These are phyloP conservation scores for Colletotrichum cuscutae DNA, from an alignment of 2,329 filamentous ascomycete species.

Conservation along the genomic window DNA sequence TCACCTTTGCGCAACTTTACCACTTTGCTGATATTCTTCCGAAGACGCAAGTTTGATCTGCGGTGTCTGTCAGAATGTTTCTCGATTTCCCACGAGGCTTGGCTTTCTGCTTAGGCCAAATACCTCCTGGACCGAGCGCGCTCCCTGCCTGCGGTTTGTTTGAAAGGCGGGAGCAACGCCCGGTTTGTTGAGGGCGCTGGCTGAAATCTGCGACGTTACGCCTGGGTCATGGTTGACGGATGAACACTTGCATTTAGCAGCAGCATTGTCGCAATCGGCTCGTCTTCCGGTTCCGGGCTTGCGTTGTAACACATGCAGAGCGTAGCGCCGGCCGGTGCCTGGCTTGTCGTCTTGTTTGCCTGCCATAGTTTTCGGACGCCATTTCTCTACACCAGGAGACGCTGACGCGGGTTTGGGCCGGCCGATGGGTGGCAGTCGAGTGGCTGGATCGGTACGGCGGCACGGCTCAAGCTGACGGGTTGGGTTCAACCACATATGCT, in stretches of 20 bases:
- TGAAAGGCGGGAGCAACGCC: constrained; percentile 14
- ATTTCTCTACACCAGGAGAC: too few relatives aligned
- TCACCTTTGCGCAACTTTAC: neutral
- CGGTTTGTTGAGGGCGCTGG: neutral
- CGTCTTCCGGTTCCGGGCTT: neutral
- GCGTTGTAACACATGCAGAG: neutral
- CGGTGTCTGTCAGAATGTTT: constrained; percentile 17
- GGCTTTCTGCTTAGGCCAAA: constrained; percentile 4
- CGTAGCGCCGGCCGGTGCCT: neutral
- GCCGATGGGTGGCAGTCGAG: too few relatives aligned
- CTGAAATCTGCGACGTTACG: neutral
- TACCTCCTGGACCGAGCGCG: constrained; percentile 1
- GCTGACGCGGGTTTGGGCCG: too few relatives aligned
- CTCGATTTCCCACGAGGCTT: constrained; percentile 13
- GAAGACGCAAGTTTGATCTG: neutral
- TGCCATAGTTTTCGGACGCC: too few relatives aligned
- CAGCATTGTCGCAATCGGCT: too few relatives aligned
- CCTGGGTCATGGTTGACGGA: neutral
- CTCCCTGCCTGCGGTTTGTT: neutral
- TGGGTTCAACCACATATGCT: too few relatives aligned
- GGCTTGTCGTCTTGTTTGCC: too few relatives aligned
- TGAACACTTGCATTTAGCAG: neutral
- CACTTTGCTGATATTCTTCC: neutral
- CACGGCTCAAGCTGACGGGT: too few relatives aligned
- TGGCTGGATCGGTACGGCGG: too few relatives aligned